Conservation (phyloP, 768 basidiomycete species). For the Boletus bicolor region DNA sequence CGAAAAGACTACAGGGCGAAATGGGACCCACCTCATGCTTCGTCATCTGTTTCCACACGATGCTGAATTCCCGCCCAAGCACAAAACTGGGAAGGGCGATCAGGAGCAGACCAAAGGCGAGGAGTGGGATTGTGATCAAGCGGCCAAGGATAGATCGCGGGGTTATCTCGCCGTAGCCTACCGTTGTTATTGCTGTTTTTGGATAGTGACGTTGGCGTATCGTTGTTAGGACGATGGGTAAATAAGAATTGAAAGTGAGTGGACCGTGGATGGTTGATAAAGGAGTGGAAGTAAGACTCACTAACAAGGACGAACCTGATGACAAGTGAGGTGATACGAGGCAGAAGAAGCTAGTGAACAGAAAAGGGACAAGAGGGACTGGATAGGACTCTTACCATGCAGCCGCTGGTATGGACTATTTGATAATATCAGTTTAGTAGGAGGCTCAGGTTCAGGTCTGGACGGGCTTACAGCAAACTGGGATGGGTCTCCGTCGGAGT, state of each 20-base stretch:
- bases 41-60: conserved; percentile 85
- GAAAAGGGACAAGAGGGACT: not conserved
- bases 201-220: not conserved
- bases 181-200: conserved; percentile 75
- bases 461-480: conserved; percentile 60
- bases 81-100: conserved; percentile 93
- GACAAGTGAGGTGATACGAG: not conserved
- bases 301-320: conserved; percentile 72
- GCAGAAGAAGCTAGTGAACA: not conserved
- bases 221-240: not conserved
- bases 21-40: conserved; percentile 38
- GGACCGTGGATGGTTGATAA: not conserved
- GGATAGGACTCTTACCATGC: conserved; percentile 54
- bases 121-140: conserved; percentile 78
- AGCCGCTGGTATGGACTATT: conserved; percentile 66
- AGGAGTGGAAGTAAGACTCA: conserved; percentile 37
- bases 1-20: not conserved
- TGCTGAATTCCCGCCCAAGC: conserved; percentile 85
- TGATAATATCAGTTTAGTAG: not conserved
- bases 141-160: conserved; percentile 87
- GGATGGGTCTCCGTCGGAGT: conserved; percentile 78
- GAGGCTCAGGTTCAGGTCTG: not conserved
- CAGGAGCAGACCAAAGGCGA: conserved; percentile 82
- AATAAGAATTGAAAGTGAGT: not conserved
- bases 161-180: conserved; percentile 90